phyloP scores from a whole-genome alignment of 352 stramenopile genomes.

The Phytophthora foliorum region DNA sequence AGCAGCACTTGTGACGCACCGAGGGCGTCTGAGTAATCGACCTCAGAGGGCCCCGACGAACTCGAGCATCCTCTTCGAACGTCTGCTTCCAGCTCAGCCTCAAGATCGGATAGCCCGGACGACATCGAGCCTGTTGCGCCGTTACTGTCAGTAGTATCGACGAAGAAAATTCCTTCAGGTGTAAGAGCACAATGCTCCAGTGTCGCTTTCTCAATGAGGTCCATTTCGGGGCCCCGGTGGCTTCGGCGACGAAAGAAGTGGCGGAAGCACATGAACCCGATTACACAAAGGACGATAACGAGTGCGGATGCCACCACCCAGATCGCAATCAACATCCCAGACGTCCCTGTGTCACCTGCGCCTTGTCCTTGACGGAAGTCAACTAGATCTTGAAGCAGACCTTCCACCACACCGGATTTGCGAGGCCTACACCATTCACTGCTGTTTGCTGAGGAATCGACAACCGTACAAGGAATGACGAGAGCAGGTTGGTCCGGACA shows the following conservation, averaged over 20 bases:
- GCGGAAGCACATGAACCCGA: conserved; percentile 25
- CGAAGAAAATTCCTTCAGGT: conserved; percentile 25
- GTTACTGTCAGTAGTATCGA: conserved; percentile 20
- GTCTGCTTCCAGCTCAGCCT: conserved; percentile 29
- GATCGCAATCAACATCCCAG: conserved; percentile 35
- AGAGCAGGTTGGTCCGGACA: conserved; percentile 43
- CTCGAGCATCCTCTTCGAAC: conserved; percentile 20
- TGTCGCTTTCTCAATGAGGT: conserved; percentile 26
- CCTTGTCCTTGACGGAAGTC: conserved; percentile 7
- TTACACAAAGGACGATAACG: conserved; percentile 24
- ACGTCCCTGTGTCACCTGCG: conserved; percentile 6
- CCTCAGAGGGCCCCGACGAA: conserved; percentile 16
- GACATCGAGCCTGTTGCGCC: conserved; percentile 24
- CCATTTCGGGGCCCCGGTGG: conserved; percentile 1
- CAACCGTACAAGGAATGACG: conserved; percentile 51
- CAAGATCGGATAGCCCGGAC: conserved; percentile 28
- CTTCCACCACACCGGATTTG: conserved; percentile 29
- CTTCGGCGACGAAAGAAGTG: conserved; percentile 18
- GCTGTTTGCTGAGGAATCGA: conserved; percentile 21
- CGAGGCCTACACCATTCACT: conserved; percentile 54
- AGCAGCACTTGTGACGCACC: conserved; percentile 56
- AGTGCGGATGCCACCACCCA: conserved; percentile 29
- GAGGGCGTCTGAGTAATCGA: conserved; percentile 57
- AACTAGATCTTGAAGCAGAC: conserved; percentile 34
- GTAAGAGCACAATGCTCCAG: conserved; percentile 27